Conservation (phyloP, 768 basidiomycete species). For the Epithele typhae region DNA sequence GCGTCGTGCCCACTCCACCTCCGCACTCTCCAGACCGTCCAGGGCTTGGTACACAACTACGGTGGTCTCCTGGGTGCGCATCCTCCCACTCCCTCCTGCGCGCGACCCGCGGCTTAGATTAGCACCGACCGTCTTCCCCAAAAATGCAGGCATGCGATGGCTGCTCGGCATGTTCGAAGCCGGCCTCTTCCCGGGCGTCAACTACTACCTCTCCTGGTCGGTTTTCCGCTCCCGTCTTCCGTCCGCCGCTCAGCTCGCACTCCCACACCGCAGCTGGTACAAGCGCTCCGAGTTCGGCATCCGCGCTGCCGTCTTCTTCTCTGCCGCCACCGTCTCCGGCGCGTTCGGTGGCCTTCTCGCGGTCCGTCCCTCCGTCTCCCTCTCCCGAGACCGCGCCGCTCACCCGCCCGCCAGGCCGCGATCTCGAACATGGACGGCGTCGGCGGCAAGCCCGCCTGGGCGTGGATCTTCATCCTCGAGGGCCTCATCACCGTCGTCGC, state of each 20-base stretch:
- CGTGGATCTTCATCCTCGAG: conserved; percentile 78
- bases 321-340: conserved; percentile 73
- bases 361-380: conserved; percentile 37
- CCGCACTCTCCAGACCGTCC: conserved; percentile 48
- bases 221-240: conserved; percentile 15
- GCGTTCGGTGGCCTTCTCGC: conserved; percentile 77
- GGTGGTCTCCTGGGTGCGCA: conserved; percentile 60
- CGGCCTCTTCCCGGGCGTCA: conserved; percentile 47
- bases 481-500: conserved; percentile 67
- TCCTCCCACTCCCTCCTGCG: background rate
- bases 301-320: conserved; percentile 43
- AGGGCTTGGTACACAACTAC: conserved; percentile 67
- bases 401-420: conserved; percentile 35
- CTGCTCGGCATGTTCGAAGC: conserved; percentile 74
- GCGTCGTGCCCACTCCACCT: background rate
- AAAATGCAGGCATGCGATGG: conserved; percentile 56
- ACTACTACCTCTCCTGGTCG: conserved; percentile 71
- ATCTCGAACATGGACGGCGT: conserved; percentile 71
- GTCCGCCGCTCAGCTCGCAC: conserved; percentile 7
- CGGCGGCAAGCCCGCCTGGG: conserved; percentile 59
- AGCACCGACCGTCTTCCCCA: background rate
- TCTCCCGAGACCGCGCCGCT: background rate
- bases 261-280: conserved; percentile 58
- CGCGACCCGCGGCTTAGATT: too few relatives aligned
- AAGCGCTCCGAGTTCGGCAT: conserved; percentile 74